Conservation (phyloP, 306 rosid species). For the Mucuna pruriens region DNA sequence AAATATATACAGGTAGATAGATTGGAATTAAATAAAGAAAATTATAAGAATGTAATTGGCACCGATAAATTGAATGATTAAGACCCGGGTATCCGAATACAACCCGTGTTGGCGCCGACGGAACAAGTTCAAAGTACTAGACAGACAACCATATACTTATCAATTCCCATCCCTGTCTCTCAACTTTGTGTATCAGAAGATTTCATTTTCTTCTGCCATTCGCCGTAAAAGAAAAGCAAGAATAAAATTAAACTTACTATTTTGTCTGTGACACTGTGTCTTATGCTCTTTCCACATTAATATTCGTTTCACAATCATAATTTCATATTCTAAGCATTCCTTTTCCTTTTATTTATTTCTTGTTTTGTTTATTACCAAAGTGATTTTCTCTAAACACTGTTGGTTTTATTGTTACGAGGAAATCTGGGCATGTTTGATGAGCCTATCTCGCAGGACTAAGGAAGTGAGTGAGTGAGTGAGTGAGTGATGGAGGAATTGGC, state of each 20-base stretch:
- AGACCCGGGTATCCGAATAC: conserved; percentile 1
- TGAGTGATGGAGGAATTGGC: conserved; percentile 74
- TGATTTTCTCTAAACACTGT: not conserved
- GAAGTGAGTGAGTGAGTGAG: not conserved
- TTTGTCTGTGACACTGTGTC: not conserved
- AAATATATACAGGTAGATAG: too few relatives aligned
- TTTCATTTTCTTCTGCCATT: conserved; percentile 3
- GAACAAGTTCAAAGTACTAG: not conserved
- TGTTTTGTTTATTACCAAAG: not conserved
- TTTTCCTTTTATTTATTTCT: not conserved
- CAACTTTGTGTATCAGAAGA: not conserved
- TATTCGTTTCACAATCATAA: not conserved
- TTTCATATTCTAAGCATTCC: not conserved
- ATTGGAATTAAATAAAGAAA: too few relatives aligned
- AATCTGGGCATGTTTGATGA: conserved; percentile 25
- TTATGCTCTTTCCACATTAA: conserved; percentile 2
- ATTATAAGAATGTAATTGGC: not conserved
- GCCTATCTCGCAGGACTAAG: conserved; percentile 17
- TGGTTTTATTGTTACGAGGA: conserved; percentile 9
- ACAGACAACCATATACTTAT: not conserved
- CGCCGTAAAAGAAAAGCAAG: not conserved
- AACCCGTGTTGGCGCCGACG: conserved; percentile 27
- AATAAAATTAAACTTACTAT: not conserved
- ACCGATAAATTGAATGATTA: not conserved
- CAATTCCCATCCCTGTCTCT: not conserved